Conservation (phyloP, 345 rosid species). For the Linum trigynum region DNA sequence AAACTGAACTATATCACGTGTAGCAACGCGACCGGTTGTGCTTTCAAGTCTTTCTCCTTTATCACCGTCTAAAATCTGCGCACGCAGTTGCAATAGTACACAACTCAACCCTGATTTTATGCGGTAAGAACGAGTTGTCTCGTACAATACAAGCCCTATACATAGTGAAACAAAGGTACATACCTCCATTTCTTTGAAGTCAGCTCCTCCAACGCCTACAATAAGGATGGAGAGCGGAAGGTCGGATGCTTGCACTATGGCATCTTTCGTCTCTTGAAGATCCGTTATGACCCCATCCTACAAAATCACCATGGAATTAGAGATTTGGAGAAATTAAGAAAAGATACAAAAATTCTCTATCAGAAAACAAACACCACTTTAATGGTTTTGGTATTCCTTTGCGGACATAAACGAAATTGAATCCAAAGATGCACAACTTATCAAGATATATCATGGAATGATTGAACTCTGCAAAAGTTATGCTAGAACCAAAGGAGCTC, state of each 20-base stretch:
- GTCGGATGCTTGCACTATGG: slow-evolving; percentile 85
- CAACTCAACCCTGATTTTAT: not conserved
- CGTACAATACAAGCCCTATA: not conserved
- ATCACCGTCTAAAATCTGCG: slow-evolving; percentile 76
- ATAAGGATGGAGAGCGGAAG: slow-evolving; percentile 85
- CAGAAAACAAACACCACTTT: not conserved
- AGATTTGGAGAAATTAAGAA: not conserved
- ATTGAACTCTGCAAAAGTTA: too few relatives aligned
- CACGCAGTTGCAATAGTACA: not conserved
- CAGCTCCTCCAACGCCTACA: slow-evolving; percentile 98
- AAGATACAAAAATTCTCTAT: too few relatives aligned
- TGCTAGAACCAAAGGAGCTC: too few relatives aligned
- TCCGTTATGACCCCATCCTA: slow-evolving; percentile 97
- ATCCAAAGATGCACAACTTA: too few relatives aligned
- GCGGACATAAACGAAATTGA: too few relatives aligned
- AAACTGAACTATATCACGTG: slow-evolving; percentile 92
- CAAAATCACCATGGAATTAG: slow-evolving; percentile 9
- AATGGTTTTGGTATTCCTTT: too few relatives aligned
- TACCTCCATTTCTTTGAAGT: slow-evolving; percentile 99
- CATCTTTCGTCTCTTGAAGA: slow-evolving; percentile 92
- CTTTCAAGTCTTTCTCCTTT: slow-evolving; percentile 85
- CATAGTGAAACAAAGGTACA: not conserved
- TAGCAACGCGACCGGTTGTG: slow-evolving; percentile 71
- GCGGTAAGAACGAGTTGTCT: too few relatives aligned
- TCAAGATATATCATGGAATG: too few relatives aligned